Evolutionary conservation across 805 yeast genomes (phyloP).

Genomic region (Lachancea meyersii): DNA sequence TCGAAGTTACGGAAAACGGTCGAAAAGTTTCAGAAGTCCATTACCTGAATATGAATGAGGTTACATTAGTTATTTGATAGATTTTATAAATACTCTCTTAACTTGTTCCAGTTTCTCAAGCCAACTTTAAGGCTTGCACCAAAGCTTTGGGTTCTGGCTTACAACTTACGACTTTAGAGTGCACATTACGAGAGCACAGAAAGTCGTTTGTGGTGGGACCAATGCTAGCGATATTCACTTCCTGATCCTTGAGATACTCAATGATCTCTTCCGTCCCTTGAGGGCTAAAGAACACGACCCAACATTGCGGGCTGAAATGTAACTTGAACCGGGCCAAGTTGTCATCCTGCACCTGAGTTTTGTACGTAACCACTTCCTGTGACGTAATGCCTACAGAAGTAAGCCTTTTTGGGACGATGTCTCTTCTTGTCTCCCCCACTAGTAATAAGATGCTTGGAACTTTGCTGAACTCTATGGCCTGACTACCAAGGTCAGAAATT

Average conservation of each 20-base stretch:
- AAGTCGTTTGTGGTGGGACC: constrained; percentile 87
- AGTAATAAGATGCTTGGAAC: constrained; percentile 48
- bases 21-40: constrained; percentile 45
- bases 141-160: constrained; percentile 68
- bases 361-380: constrained; percentile 60
- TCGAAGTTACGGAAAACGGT: constrained; percentile 39
- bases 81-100: neutral
- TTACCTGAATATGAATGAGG: constrained; percentile 60
- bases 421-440: constrained; percentile 82
- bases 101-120: neutral
- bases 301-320: constrained; percentile 30
- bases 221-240: constrained; percentile 54
- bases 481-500: constrained; percentile 29
- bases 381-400: constrained; percentile 16
- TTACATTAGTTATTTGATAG: constrained; percentile 50
- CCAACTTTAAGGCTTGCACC: constrained; percentile 30
- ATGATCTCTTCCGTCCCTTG: constrained; percentile 73
- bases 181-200: constrained; percentile 45
- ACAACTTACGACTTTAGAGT: constrained; percentile 56
- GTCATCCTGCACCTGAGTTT: constrained; percentile 49
- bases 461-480: neutral
- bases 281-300: constrained; percentile 89
- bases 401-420: constrained; percentile 66
- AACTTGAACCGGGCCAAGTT: constrained; percentile 37
- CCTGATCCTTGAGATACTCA: constrained; percentile 33